Evolutionary conservation across 148 eudicot species (phyloP).

Genomic region (Drosera capensis): DNA sequence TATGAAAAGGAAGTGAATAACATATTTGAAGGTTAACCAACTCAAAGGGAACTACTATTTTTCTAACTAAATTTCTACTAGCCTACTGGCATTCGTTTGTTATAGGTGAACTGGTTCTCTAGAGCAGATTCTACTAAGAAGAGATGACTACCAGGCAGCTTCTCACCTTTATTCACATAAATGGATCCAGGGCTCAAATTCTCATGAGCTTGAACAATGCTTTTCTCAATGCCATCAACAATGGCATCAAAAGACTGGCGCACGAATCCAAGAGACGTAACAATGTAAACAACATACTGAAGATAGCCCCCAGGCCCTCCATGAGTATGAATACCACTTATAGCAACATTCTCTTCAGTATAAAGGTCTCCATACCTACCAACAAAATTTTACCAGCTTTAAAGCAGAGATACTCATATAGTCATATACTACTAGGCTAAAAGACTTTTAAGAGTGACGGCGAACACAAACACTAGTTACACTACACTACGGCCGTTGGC

Average conservation of each 20-base stretch:
- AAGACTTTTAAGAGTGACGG: not conserved
- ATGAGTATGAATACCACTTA: constrained; percentile 95
- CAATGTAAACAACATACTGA: constrained; percentile 81
- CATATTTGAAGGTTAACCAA: too few species aligned
- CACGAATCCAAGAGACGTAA: constrained; percentile 88
- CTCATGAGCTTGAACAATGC: constrained; percentile 73
- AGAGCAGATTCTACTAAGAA: too few species aligned
- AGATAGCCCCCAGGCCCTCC: constrained; percentile 98
- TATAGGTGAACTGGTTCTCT: too few species aligned
- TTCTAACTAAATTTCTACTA: too few species aligned
- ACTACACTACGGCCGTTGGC: too few species aligned
- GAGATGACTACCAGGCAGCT: not conserved
- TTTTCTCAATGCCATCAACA: constrained; percentile 84
- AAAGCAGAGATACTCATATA: not conserved
- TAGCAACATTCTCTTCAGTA: constrained; percentile 84
- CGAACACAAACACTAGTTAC: not conserved
- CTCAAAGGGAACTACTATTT: too few species aligned
- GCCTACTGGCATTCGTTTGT: too few species aligned
- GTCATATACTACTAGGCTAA: not conserved
- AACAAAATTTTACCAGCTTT: constrained; percentile 1
- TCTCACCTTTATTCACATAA: constrained; percentile 64
- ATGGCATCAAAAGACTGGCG: constrained; percentile 85
- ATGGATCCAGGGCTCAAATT: constrained; percentile 85
- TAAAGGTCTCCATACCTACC: constrained; percentile 82
- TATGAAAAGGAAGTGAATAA: too few species aligned